Conservation (phyloP, 129 eudicot genomes). For the Tagetes erecta region DNA sequence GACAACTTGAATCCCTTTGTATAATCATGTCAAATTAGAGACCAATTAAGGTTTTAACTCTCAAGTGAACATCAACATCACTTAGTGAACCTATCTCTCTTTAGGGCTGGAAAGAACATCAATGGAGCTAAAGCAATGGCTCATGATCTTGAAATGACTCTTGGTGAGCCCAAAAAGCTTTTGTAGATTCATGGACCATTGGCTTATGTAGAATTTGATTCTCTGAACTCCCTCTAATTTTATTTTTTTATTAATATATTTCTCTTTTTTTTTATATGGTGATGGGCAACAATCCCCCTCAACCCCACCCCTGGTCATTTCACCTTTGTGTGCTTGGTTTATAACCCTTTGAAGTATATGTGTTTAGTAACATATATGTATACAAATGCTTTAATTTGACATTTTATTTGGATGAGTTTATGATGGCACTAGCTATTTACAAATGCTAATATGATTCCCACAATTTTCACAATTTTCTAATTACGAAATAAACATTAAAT, state of each 20-base stretch:
- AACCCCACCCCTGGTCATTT: slow-evolving; percentile 30
- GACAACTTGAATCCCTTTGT: background rate
- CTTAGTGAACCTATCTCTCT: slow-evolving; percentile 27
- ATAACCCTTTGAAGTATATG: background rate
- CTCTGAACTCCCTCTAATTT: slow-evolving; percentile 27
- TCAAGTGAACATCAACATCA: slow-evolving; percentile 41
- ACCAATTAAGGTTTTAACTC: slow-evolving; percentile 12
- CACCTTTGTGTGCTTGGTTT: slow-evolving; percentile 23
- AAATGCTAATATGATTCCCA: too few relatives aligned
- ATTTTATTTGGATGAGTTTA: too few relatives aligned
- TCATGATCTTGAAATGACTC: slow-evolving; percentile 35
- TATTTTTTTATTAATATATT: background rate
- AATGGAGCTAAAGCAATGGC: slow-evolving; percentile 37
- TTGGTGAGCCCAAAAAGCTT: slow-evolving; percentile 35
- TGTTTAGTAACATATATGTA: background rate
- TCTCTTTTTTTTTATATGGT: slow-evolving; percentile 27
- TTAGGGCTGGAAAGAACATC: slow-evolving; percentile 24
- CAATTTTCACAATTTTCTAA: too few relatives aligned
- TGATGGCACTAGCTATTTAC: too few relatives aligned
- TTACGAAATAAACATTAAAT: too few relatives aligned
- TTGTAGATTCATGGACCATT: slow-evolving; percentile 37
- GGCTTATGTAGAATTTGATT: slow-evolving; percentile 37
- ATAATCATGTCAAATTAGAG: slow-evolving; percentile 15
- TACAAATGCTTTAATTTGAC: too few relatives aligned
- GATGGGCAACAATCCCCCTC: slow-evolving; percentile 8